phyloP scores from a whole-genome alignment of 2,329 filamentous ascomycete species.

The Fusarium sp. region DNA sequence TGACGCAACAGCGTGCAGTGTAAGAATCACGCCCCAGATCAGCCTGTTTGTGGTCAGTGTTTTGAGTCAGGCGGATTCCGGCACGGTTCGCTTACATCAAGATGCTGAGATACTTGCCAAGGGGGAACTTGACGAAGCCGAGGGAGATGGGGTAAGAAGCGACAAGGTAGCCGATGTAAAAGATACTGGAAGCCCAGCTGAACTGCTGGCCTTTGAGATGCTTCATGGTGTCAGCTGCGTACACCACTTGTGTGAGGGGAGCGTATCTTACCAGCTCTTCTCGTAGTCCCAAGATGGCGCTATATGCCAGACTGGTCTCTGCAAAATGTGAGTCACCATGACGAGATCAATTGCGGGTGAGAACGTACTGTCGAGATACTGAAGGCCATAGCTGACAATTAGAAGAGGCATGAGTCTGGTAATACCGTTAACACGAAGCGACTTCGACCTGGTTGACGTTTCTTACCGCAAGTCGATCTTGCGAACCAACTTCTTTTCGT shows the following conservation, averaged over 20 bases:
- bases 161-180: conserved; percentile 62
- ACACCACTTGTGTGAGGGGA: accelerated
- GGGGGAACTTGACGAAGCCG: conserved; percentile 34
- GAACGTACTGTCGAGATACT: conserved; percentile 22
- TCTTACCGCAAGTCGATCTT: conserved; percentile 32
- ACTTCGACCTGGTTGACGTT: background rate
- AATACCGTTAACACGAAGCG: background rate
- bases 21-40: conserved; percentile 51
- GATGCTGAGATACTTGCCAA: conserved; percentile 39
- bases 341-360: background rate
- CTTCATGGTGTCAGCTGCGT: background rate
- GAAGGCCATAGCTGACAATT: conserved; percentile 25
- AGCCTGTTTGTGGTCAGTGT: background rate
- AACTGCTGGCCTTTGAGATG: conserved; percentile 53
- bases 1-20: conserved; percentile 47
- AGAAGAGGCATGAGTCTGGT: conserved; percentile 20
- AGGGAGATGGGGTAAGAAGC: conserved; percentile 38
- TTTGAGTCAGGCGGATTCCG: background rate
- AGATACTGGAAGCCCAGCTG: conserved; percentile 60
- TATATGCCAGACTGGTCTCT: conserved; percentile 29
- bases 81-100: conserved; percentile 14
- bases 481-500: conserved; percentile 31
- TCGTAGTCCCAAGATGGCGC: conserved; percentile 18
- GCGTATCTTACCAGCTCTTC: conserved; percentile 4
- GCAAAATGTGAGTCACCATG: background rate